Base-by-base conservation (phyloP, 179 eudicot genomes). In the Silene vulgaris region DNA sequence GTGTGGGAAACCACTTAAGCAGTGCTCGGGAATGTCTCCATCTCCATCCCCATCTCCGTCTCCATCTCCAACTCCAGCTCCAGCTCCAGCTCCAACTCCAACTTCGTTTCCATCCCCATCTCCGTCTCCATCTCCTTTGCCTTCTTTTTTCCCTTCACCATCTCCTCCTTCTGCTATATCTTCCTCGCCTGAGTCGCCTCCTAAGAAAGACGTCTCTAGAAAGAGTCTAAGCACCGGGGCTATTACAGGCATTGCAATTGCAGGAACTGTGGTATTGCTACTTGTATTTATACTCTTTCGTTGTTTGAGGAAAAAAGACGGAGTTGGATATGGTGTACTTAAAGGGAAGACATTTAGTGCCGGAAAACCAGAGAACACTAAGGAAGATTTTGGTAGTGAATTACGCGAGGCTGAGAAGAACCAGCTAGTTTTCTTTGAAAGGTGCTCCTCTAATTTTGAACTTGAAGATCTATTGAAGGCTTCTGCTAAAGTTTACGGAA, bases 401-500 rank as follows among this genome's bases (percentile, higher is more conserved):
- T 85, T 87, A 72, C 90, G 87, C 76, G 90, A 83, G 85, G 78
- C 91, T 14, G 93, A 88, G 30, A 88, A 88, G 80, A 89, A 86
- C 81, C 76, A 79, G 56, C 64, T 79, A 30, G 88, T 79, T 45
- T 89, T 88, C 86, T 88, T 86, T 54, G 89, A 89, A 86, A 88
- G 88, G 14, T 81, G 86, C 68, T 80, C 88, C 8, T 88, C 80
- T 64, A 85, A 84, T 68, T 88, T 89, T 80, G 93, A 89, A 74
- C 86, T 89, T n/a, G 91, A 89, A 66, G 93, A 89, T 78, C 76
- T 89, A 45, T 74, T 89, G 80, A 86, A 88, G 82, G 93, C 93
- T 80, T 89, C 93, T 64, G 93, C 93, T 20, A 88, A 89, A 85
- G 93, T 89, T n/a, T 74, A 88, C 50, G 93, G 93, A 50, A 89